Conservation (phyloP, 805 yeast genomes). For the Candida loeiensis region DNA sequence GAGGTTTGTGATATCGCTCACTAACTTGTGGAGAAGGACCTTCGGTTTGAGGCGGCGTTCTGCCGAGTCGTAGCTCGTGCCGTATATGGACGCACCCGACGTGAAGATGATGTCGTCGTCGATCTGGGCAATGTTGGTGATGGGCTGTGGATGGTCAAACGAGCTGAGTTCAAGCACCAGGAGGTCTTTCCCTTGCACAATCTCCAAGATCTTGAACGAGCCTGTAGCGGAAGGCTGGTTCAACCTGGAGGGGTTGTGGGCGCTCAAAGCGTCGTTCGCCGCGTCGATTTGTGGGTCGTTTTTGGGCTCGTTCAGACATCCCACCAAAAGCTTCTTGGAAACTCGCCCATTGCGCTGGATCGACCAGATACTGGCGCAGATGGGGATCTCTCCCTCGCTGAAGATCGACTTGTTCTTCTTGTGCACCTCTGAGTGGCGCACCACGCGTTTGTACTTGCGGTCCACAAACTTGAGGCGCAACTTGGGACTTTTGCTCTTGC, state of each 20-base stretch:
- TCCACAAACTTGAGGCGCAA: slow-evolving; percentile 33
- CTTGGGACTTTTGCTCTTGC: slow-evolving; percentile 25
- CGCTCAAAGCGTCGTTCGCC: too few relatives aligned
- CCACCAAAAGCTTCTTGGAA: slow-evolving; percentile 37
- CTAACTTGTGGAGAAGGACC: slow-evolving; percentile 19
- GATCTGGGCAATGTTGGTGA: slow-evolving; percentile 33
- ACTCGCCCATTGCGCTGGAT: slow-evolving; percentile 26
- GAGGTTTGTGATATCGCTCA: slow-evolving; percentile 30
- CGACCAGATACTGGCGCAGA: slow-evolving; percentile 33
- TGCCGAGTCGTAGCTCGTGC: slow-evolving; percentile 31
- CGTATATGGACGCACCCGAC: slow-evolving; percentile 26
- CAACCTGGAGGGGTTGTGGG: too few relatives aligned
- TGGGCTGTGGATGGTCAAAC: slow-evolving; percentile 29
- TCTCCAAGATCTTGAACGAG: slow-evolving; percentile 34
- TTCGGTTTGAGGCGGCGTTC: slow-evolving; percentile 32
- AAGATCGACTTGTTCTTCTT: slow-evolving; percentile 18
- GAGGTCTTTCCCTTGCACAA: slow-evolving; percentile 21
- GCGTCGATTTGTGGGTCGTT: too few relatives aligned
- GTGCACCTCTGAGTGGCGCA: slow-evolving; percentile 23
- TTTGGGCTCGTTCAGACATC: slow-evolving; percentile 14
- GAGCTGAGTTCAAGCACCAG: slow-evolving; percentile 30
- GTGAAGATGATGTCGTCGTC: slow-evolving; percentile 32
- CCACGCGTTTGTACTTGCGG: slow-evolving; percentile 22
- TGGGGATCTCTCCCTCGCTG: slow-evolving; percentile 27
- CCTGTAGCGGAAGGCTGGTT: slow-evolving; percentile 22